Evolutionary conservation across 768 basidiomycete genomes (phyloP).

Genomic region (Flagelloscypha sp.): DNA sequence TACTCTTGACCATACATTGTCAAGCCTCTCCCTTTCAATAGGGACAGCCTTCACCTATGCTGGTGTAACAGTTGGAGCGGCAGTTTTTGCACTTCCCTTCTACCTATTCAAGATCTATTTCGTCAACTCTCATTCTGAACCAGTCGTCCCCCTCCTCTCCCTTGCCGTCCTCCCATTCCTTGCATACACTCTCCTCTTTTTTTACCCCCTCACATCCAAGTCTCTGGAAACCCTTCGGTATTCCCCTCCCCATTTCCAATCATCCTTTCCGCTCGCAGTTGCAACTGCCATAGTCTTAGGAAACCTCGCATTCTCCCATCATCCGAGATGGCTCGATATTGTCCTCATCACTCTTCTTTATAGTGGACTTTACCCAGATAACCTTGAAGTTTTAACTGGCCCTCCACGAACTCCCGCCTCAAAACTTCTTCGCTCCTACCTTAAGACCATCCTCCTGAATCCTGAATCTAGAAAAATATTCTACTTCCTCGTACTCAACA

Average conservation of each 20-base stretch:
- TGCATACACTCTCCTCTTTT: conserved; percentile 53
- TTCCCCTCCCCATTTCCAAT: conserved; percentile 44
- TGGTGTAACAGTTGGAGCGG: conserved; percentile 53
- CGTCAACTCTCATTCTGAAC: conserved; percentile 45
- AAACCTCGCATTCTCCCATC: conserved; percentile 53
- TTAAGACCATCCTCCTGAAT: conserved; percentile 87
- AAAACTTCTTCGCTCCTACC: conserved; percentile 54
- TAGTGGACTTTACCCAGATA: conserved; percentile 49
- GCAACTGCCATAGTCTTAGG: conserved; percentile 47
- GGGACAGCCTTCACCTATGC: conserved; percentile 49
- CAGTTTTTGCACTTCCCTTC: conserved; percentile 53
- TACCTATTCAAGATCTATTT: conserved; percentile 53
- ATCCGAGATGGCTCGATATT: conserved; percentile 50
- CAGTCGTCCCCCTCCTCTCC: conserved; percentile 47
- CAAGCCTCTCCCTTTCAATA: conserved; percentile 48
- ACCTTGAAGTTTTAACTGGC: conserved; percentile 31
- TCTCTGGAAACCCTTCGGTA: conserved; percentile 41
- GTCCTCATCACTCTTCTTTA: conserved; percentile 51
- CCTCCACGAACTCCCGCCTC: conserved; percentile 45
- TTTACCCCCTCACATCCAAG: conserved; percentile 42
- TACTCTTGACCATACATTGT: conserved; percentile 55
- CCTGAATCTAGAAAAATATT: conserved; percentile 92
- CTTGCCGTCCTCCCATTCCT: conserved; percentile 54
- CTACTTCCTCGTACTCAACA: conserved; percentile 90
- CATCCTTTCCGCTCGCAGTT: conserved; percentile 50